Evolutionary conservation across 2,329 filamentous ascomycete species (phyloP).

Genomic region (Nemania abortiva): DNA sequence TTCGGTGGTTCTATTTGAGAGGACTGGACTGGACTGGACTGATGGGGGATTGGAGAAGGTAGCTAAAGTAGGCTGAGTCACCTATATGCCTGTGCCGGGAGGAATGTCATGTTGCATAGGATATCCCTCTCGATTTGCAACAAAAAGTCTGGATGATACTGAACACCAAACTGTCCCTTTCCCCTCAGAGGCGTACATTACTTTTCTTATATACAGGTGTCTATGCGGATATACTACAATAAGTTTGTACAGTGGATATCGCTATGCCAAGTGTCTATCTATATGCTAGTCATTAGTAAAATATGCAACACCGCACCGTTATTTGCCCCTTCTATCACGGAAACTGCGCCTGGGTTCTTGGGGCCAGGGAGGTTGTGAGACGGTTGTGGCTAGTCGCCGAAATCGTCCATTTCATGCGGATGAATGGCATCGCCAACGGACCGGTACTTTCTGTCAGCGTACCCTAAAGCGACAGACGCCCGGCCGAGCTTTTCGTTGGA

Average conservation of each 20-base stretch:
- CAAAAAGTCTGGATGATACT: neutral
- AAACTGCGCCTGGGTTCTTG: neutral
- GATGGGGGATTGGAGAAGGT: too few species aligned
- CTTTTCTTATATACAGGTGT: constrained; percentile 15
- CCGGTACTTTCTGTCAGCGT: constrained; percentile 37
- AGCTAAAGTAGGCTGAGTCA: neutral
- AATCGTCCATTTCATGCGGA: neutral
- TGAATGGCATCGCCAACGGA: constrained; percentile 21
- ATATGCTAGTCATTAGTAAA: constrained; percentile 2
- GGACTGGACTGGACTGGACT: too few species aligned
- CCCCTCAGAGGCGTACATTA: neutral
- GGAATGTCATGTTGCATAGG: neutral
- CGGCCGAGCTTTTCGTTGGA: neutral
- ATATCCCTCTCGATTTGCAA: neutral
- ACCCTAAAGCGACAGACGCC: constrained; percentile 28
- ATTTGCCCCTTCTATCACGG: neutral
- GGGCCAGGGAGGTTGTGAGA: neutral
- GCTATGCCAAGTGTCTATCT: constrained; percentile 30
- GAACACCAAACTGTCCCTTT: neutral
- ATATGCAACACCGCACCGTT: neutral
- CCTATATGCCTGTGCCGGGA: neutral
- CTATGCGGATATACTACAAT: constrained; percentile 23
- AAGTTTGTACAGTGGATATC: constrained; percentile 21
- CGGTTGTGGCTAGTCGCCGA: neutral
- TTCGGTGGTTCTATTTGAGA: too few species aligned